Base-by-base conservation (phyloP, 75 land plant genomes). In the Picea sitchensis region DNA sequence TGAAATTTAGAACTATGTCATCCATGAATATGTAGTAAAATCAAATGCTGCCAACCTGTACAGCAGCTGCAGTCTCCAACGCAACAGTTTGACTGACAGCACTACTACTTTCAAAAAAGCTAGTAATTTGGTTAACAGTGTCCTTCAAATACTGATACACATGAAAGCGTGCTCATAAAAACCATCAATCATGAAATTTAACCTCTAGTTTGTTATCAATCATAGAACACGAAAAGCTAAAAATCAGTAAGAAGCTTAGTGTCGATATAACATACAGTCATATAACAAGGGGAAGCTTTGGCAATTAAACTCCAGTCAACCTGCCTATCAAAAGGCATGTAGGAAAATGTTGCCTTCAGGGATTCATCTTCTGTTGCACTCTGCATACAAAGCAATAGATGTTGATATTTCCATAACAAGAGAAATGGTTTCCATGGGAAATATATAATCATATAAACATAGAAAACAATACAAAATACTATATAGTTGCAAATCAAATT, bases 271-370 rank as follows among this genome's bases (percentile, higher is more conserved):
- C 98, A 82, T 87, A 98, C 99, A 61, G 95, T 95, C 80, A 98
- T 79, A 78, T 98, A 95, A 80, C 96, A 98, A 23, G 99, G 99
- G 47, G 96, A 88, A 67, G 98, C 98, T 86, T 92, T 93, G 58
- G 90, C 99, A 85, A 82, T 79, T 79, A 98, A 56, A 80, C 90
- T 93, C 99, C 99, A 98, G 82, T 98, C 99, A 30, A 98, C 81
- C 30, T 93, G 58, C 76, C 59, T 75, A 75, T 93, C 91, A 83
- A 89, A 82, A 78, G 99, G 99, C 77, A 85, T 81, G 65, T 89
- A 93, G 23, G 84, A 78, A 65, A 95, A 98, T 32, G 80, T 79
- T 58, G 91, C 96, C 79, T 86, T 84, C 59, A 98, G 83, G 31
- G 99, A 92, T 76, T 93, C 88, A 79, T 78, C 23, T 38, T 79